Conservation (phyloP, 2,329 filamentous ascomycete genomes). For the Pseudogymnoascus sp. region DNA sequence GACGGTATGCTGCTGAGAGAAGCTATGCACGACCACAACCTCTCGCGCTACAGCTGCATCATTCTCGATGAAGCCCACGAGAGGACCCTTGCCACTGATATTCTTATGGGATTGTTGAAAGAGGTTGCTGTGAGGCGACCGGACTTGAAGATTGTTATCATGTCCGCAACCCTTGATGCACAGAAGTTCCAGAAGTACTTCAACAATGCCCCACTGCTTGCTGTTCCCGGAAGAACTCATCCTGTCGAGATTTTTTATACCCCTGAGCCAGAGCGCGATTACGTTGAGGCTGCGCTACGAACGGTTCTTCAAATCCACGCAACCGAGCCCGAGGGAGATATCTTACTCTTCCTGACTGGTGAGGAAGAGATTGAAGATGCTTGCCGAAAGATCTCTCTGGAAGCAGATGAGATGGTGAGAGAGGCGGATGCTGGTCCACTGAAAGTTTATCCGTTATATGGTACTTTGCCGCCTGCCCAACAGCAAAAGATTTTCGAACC, state of each 20-base stretch:
- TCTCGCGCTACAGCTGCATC: constrained; percentile 91
- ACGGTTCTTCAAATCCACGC: constrained; percentile 97
- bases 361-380: constrained; percentile 99
- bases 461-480: constrained; percentile 82
- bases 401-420: constrained; percentile 83
- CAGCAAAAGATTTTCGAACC: constrained; percentile 95
- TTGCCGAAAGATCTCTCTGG: constrained; percentile 81
- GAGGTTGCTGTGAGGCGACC: constrained; percentile 73
- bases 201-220: constrained; percentile 84
- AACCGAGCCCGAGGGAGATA: constrained; percentile 84
- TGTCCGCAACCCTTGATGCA: constrained; percentile 95
- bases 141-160: constrained; percentile 97
- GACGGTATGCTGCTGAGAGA: constrained; percentile 97
- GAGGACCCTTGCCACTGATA: constrained; percentile 91
- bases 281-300: constrained; percentile 88
- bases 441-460: constrained; percentile 88
- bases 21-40: constrained; percentile 89
- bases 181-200: constrained; percentile 99
- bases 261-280: constrained; percentile 89
- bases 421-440: constrained; percentile 89
- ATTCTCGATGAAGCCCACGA: constrained; percentile 99
- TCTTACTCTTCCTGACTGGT: constrained; percentile 89
- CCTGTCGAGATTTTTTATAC: constrained; percentile 99
- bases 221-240: constrained; percentile 89
- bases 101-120: constrained; percentile 93